phyloP scores from a whole-genome alignment of 2,329 filamentous ascomycete species.

The Lasiodiplodia hormozganensis region DNA sequence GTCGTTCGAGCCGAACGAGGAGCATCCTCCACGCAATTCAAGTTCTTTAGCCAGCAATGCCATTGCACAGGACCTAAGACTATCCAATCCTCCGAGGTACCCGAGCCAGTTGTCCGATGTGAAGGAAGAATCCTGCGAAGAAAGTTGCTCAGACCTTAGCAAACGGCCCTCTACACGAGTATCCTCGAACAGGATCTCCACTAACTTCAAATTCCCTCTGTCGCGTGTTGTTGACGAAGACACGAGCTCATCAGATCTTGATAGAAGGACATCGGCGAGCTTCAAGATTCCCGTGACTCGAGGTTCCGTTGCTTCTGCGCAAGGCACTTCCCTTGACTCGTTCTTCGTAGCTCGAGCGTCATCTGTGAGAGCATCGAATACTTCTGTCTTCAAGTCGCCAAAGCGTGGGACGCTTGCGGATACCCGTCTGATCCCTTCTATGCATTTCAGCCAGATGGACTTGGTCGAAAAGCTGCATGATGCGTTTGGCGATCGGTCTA shows the following conservation, averaged over 20 bases:
- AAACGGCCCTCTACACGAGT: slow-evolving; percentile 41
- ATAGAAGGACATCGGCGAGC: slow-evolving; percentile 11
- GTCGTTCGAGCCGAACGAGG: slow-evolving; percentile 16
- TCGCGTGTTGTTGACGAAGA: slow-evolving; percentile 10
- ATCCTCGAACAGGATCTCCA: slow-evolving; percentile 38
- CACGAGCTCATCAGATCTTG: slow-evolving; percentile 15
- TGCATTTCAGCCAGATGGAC: slow-evolving; percentile 57
- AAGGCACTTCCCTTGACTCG: slow-evolving; percentile 16
- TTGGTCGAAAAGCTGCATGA: slow-evolving; percentile 55
- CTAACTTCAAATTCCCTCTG: slow-evolving; percentile 38
- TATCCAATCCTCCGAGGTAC: slow-evolving; percentile 42
- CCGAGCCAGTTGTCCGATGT: slow-evolving; percentile 51
- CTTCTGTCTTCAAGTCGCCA: slow-evolving; percentile 15
- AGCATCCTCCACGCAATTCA: slow-evolving; percentile 12
- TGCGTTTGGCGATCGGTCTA: slow-evolving; percentile 45
- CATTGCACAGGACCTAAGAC: slow-evolving; percentile 40
- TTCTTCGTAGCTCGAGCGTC: slow-evolving; percentile 12
- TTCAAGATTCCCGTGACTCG: slow-evolving; percentile 35
- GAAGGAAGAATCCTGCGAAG: slow-evolving; percentile 58
- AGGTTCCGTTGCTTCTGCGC: neutral
- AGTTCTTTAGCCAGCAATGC: slow-evolving; percentile 3
- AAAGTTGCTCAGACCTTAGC: slow-evolving; percentile 33
- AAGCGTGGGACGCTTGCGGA: slow-evolving; percentile 31
- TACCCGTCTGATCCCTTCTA: slow-evolving; percentile 52
- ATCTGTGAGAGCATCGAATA: slow-evolving; percentile 14